Conservation (phyloP, 257 asterid genomes). For the Marsdenia floribunda region DNA sequence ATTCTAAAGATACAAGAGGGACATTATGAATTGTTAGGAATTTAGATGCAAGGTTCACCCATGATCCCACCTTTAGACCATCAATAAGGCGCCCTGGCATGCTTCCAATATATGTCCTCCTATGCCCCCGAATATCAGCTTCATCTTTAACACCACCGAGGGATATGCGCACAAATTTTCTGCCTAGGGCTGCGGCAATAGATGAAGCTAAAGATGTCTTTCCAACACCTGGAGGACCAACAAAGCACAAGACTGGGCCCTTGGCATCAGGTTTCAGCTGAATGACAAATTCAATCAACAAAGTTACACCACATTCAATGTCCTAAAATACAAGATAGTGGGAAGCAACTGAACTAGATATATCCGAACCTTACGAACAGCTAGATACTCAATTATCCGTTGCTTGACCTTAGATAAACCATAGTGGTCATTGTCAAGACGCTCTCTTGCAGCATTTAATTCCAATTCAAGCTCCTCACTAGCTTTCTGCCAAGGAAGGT, state of each 20-base stretch:
- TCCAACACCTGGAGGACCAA: slow-evolving; percentile 99
- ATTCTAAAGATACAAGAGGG: neutral
- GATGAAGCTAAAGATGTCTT: slow-evolving; percentile 98
- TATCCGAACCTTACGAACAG: slow-evolving; percentile 85
- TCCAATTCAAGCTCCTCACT: slow-evolving; percentile 78
- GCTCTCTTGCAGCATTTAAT: slow-evolving; percentile 82
- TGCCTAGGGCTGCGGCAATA: slow-evolving; percentile 91
- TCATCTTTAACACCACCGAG: slow-evolving; percentile 98
- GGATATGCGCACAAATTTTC: slow-evolving; percentile 94
- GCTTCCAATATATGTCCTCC: slow-evolving; percentile 97
- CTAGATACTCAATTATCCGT: slow-evolving; percentile 93
- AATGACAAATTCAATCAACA: slow-evolving; percentile 22
- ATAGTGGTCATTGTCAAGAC: slow-evolving; percentile 88
- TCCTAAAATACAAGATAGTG: slow-evolving; percentile 13
- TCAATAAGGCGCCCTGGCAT: slow-evolving; percentile 99
- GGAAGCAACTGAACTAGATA: slow-evolving; percentile 13
- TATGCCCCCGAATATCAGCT: slow-evolving; percentile 98
- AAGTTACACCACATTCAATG: slow-evolving; percentile 13
- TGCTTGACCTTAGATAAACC: slow-evolving; percentile 93
- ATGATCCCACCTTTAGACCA: slow-evolving; percentile 73
- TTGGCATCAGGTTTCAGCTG: slow-evolving; percentile 99
- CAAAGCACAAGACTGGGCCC: slow-evolving; percentile 97
- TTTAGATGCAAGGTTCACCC: neutral
- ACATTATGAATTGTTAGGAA: neutral
- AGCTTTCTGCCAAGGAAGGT: slow-evolving; percentile 92